phyloP scores from a whole-genome alignment of 768 basidiomycete species.

The Obba rivulosa region DNA sequence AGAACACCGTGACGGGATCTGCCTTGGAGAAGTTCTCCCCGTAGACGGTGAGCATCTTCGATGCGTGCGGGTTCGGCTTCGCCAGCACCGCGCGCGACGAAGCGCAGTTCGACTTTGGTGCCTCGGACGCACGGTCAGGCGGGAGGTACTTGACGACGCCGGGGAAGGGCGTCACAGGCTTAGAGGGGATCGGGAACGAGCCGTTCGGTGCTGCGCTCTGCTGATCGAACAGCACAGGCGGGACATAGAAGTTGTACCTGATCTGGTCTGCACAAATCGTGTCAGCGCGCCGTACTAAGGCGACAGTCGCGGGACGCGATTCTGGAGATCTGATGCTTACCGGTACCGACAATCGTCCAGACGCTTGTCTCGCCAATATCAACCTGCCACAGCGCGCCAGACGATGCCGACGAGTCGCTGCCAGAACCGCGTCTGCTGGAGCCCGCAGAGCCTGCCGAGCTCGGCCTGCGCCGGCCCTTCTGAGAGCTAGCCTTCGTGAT shows the following conservation, averaged over 20 bases:
- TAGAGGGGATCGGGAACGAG: conserved; percentile 68
- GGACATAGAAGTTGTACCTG: conserved; percentile 91
- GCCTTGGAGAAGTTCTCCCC: conserved; percentile 86
- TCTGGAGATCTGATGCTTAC: conserved; percentile 34
- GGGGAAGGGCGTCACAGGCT: conserved; percentile 83
- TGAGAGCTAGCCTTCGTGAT: conserved; percentile 45
- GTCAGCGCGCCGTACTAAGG: background rate
- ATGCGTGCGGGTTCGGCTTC: conserved; percentile 73
- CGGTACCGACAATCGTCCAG: conserved; percentile 92
- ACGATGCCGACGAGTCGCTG: conserved; percentile 65
- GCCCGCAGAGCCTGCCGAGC: conserved; percentile 50
- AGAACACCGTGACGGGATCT: conserved; percentile 79
- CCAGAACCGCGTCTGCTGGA: conserved; percentile 63
- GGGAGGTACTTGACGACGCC: conserved; percentile 88
- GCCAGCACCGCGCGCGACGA: conserved; percentile 62
- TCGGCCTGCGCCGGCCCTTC: conserved; percentile 64
- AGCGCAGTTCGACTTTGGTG: conserved; percentile 66
- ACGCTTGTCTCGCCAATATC: conserved; percentile 92
- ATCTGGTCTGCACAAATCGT: conserved; percentile 60
- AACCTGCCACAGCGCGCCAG: conserved; percentile 81
- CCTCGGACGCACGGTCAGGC: conserved; percentile 81
- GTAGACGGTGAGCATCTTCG: conserved; percentile 80
- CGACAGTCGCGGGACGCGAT: background rate
- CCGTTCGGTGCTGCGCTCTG: conserved; percentile 66
- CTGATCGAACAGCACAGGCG: conserved; percentile 77